phyloP scores from a whole-genome alignment of 371 early-diverging fungal species.

The Rhizomucor pusillus region DNA sequence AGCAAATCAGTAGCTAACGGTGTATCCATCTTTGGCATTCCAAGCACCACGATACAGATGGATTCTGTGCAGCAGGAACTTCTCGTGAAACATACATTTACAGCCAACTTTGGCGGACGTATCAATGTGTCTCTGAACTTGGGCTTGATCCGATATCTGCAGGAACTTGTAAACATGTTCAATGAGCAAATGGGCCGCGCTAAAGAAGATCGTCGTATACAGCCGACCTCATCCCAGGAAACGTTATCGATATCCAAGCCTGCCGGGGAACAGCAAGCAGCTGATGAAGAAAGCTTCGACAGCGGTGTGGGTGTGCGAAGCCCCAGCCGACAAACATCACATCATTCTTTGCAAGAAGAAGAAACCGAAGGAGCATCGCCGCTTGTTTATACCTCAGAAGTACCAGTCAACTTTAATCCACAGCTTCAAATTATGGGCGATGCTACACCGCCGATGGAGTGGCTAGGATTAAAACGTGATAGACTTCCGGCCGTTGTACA shows the following conservation, averaged over 20 bases:
- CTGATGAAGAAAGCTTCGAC: conserved; percentile 10
- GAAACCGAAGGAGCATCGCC: conserved; percentile 4
- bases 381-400: conserved; percentile 27
- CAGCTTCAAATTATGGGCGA: conserved; percentile 59
- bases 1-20: conserved; percentile 18
- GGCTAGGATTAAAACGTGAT: conserved; percentile 56
- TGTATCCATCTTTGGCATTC: conserved; percentile 64
- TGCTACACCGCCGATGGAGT: conserved; percentile 64
- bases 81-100: conserved; percentile 50
- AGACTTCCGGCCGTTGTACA: conserved; percentile 53
- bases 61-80: conserved; percentile 34
- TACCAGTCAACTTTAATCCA: conserved; percentile 48
- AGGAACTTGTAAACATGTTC: conserved; percentile 53
- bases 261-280: not conserved
- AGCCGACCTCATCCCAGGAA: not conserved
- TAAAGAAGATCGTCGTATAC: conserved; percentile 7
- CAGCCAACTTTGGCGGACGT: conserved; percentile 62
- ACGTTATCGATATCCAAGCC: not conserved
- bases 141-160: conserved; percentile 67
- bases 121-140: conserved; percentile 77
- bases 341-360: not conserved
- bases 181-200: conserved; percentile 38
- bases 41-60: conserved; percentile 48
- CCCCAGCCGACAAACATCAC: conserved; percentile 1
- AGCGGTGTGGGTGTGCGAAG: conserved; percentile 2